These are phyloP conservation scores for Cladosporium sp. DNA, from an alignment of 2,329 filamentous ascomycete genomes.

Conservation along the genomic window DNA sequence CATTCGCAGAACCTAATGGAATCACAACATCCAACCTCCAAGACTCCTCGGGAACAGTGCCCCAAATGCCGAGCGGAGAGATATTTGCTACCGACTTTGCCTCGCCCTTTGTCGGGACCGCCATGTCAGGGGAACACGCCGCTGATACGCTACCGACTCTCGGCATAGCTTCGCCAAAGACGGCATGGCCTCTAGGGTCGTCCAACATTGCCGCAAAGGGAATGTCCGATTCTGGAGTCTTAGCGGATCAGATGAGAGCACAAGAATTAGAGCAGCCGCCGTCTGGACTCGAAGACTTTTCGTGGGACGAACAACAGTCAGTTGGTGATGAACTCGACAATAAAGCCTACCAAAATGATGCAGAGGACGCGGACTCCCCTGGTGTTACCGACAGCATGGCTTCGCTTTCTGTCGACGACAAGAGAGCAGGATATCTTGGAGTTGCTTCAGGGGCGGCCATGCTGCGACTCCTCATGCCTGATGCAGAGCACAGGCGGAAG, in stretches of 20 bases:
- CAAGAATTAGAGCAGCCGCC: conserved; percentile 21
- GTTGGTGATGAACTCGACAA: conserved; percentile 7
- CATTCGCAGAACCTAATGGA: neutral
- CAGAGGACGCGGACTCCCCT: conserved; percentile 13
- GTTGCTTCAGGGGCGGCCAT: conserved; percentile 42
- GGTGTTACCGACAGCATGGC: conserved; percentile 28
- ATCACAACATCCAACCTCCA: too few relatives aligned
- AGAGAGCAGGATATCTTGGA: conserved; percentile 41
- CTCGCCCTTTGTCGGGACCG: neutral
- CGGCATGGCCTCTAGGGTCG: too few relatives aligned
- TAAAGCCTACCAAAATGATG: conserved; percentile 9
- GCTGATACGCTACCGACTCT: too few relatives aligned
- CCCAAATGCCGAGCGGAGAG: too few relatives aligned
- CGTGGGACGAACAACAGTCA: conserved; percentile 25
- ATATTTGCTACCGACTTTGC: too few relatives aligned
- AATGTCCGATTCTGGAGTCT: too few relatives aligned
- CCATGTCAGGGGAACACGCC: neutral
- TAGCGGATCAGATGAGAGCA: neutral
- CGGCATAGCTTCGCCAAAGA: too few relatives aligned
- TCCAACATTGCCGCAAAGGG: too few relatives aligned
- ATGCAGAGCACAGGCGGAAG: conserved; percentile 13
- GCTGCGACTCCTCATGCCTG: conserved; percentile 29
- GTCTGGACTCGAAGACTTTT: conserved; percentile 22
- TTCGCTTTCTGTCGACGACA: conserved; percentile 27
- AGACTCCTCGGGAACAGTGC: too few relatives aligned